These are phyloP conservation scores for Luffa acutangula DNA, from an alignment of 306 rosid species.

Conservation along the genomic window DNA sequence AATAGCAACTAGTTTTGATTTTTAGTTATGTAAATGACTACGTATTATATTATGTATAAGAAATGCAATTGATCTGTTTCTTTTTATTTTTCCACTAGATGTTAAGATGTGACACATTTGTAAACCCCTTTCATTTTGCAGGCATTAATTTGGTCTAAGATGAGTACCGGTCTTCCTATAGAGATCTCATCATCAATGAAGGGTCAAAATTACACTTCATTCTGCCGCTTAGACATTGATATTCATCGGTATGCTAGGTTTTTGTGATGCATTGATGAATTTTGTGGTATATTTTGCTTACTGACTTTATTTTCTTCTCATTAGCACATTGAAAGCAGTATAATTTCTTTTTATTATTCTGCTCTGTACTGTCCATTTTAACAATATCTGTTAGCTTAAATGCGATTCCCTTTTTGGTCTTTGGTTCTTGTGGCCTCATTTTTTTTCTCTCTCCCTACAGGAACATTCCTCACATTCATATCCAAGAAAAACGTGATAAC, in stretches of 20 bases:
- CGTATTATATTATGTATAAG: background rate
- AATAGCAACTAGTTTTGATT: background rate
- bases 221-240: conserved; percentile 93
- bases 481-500: conserved; percentile 67
- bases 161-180: conserved; percentile 98
- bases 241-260: conserved; percentile 57
- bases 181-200: conserved; percentile 82
- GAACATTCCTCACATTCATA: conserved; percentile 88
- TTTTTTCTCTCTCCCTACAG: conserved; percentile 29
- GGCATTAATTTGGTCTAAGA: conserved; percentile 99
- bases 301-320: background rate
- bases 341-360: background rate
- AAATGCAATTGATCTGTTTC: background rate
- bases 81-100: conserved; percentile 5
- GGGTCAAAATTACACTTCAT: conserved; percentile 57
- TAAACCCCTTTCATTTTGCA: conserved; percentile 20
- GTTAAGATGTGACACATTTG: background rate
- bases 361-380: background rate
- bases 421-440: conserved; percentile 13
- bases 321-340: background rate
- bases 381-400: background rate
- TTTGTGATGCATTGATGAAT: background rate
- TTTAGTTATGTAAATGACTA: background rate
- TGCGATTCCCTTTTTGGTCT: background rate
- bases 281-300: background rate